phyloP scores from a whole-genome alignment of 306 rosid genomes.

The Lotus japonicus region DNA sequence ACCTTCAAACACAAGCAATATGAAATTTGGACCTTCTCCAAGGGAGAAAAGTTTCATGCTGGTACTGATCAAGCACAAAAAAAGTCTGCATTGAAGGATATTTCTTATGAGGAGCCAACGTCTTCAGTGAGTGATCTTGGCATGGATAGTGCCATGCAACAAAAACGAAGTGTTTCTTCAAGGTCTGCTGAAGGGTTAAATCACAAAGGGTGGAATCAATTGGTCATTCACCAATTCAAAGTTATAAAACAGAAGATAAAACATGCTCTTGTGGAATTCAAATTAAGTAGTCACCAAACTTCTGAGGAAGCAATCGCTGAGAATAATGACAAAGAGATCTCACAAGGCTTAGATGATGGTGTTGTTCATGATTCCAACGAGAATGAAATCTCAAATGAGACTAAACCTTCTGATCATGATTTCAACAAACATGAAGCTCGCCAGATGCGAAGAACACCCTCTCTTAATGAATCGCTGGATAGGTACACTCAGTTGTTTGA shows the following conservation, averaged over 20 bases:
- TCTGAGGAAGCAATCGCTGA: constrained; percentile 9
- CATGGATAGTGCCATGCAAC: constrained; percentile 14
- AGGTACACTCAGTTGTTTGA: constrained; percentile 67
- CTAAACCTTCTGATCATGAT: constrained; percentile 30
- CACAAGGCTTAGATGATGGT: constrained; percentile 23
- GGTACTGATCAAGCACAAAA: constrained; percentile 29
- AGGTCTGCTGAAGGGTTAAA: constrained; percentile 30
- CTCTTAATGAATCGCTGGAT: constrained; percentile 54
- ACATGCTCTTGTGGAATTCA: constrained; percentile 57
- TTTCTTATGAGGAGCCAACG: constrained; percentile 7
- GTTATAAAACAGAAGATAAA: constrained; percentile 65
- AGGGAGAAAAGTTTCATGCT: constrained; percentile 27
- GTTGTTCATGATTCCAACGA: constrained; percentile 11
- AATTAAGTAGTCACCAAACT: constrained; percentile 33
- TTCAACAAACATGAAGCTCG: constrained; percentile 21
- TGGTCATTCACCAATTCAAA: constrained; percentile 68
- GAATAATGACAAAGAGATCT: constrained; percentile 31
- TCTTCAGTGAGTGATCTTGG: constrained; percentile 14
- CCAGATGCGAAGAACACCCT: constrained; percentile 45
- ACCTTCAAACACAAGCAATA: constrained; percentile 69
- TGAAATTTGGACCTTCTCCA: constrained; percentile 47
- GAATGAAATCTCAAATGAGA: constrained; percentile 20
- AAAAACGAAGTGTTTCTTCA: constrained; percentile 22
- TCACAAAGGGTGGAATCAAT: constrained; percentile 78
- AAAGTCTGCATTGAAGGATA: constrained; percentile 26